Conservation (phyloP, 2,329 filamentous ascomycete genomes). For the Clonostachys sp. region DNA sequence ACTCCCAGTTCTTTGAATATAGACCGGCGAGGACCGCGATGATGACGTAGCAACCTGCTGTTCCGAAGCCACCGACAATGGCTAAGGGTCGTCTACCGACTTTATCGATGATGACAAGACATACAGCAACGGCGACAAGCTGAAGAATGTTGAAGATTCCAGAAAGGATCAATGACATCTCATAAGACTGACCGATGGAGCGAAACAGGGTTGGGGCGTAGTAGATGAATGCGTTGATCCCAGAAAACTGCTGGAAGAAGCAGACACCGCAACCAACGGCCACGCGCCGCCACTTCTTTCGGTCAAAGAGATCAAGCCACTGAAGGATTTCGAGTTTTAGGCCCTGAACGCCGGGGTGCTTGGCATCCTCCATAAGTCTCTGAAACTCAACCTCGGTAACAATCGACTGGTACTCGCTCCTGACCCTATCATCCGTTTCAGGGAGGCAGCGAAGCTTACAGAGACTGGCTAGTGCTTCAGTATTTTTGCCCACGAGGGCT, state of each 20-base stretch:
- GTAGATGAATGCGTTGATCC: constrained; percentile 32
- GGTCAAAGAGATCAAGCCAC: constrained; percentile 41
- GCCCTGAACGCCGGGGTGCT: not conserved
- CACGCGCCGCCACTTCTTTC: constrained; percentile 34
- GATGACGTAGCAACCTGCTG: constrained; percentile 43
- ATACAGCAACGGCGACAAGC: constrained; percentile 25
- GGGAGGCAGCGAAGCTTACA: constrained; percentile 33
- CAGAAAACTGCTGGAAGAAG: constrained; percentile 36
- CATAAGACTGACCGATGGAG: constrained; percentile 22
- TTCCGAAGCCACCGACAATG: constrained; percentile 41
- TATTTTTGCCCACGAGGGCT: constrained; percentile 25
- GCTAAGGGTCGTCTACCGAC: constrained; percentile 38
- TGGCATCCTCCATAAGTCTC: not conserved
- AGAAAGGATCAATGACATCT: constrained; percentile 30
- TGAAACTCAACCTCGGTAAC: constrained; percentile 17
- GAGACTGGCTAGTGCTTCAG: constrained; percentile 29
- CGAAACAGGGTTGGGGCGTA: constrained; percentile 37
- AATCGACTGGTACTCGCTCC: constrained; percentile 43
- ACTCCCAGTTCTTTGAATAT: constrained; percentile 39
- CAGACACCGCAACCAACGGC: constrained; percentile 28
- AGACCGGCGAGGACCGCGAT: constrained; percentile 45
- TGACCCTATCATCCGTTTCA: constrained; percentile 31
- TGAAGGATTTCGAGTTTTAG: constrained; percentile 30
- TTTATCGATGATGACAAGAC: constrained; percentile 27
- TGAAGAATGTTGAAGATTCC: constrained; percentile 34